These are phyloP conservation scores for Lathyrus aphaca DNA, from an alignment of 306 rosid species.

Conservation along the genomic window DNA sequence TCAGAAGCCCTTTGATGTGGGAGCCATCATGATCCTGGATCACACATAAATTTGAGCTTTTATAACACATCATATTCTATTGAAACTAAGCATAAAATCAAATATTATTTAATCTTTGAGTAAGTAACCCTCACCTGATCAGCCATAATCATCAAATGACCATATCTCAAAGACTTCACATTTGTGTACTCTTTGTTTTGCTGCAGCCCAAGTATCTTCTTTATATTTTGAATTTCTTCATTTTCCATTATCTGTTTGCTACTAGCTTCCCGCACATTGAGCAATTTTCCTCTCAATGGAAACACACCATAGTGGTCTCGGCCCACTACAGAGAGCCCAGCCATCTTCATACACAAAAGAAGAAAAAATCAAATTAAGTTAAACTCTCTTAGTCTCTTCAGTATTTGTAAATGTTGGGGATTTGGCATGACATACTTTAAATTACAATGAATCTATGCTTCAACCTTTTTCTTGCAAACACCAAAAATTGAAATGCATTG, in stretches of 20 bases:
- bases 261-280: conserved; percentile 94
- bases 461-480: too few species aligned
- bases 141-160: conserved; percentile 96
- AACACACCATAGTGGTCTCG: conserved; percentile 91
- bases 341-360: conserved; percentile 59
- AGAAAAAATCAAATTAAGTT: background rate
- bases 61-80: background rate
- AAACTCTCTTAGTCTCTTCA: too few species aligned
- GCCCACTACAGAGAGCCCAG: conserved; percentile 91
- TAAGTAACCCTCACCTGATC: conserved; percentile 73
- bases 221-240: conserved; percentile 84
- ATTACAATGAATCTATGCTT: too few species aligned
- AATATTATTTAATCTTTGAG: background rate
- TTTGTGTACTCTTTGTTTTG: conserved; percentile 76
- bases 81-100: background rate
- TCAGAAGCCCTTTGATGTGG: conserved; percentile 89
- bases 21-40: conserved; percentile 94
- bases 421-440: too few species aligned
- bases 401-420: background rate
- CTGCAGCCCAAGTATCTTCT: conserved; percentile 90
- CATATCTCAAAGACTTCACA: conserved; percentile 82
- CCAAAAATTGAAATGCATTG: background rate
- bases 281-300: conserved; percentile 87
- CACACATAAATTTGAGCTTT: conserved; percentile 18
- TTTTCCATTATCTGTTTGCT: conserved; percentile 75